Evolutionary conservation across 1,284 basidiomycete genomes (phyloP).

Genomic region (Tremellales sp.): DNA sequence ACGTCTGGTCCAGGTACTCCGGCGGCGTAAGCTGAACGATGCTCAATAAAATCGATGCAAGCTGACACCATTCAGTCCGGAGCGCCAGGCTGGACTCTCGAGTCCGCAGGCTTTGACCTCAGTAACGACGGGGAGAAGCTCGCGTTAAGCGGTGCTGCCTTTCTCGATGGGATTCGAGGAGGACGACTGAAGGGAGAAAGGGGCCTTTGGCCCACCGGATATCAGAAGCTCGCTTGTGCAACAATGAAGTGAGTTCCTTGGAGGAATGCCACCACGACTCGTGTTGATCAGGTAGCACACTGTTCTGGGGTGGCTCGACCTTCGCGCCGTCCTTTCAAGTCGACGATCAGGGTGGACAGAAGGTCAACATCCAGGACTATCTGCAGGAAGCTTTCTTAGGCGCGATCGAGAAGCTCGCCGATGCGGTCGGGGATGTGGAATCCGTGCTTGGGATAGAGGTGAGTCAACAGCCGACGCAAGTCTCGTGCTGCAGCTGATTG

Average conservation of each 20-base stretch:
- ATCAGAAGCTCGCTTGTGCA: slow-evolving; percentile 79
- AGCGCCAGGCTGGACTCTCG: slow-evolving; percentile 86
- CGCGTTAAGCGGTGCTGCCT: slow-evolving; percentile 76
- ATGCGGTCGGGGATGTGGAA: slow-evolving; percentile 66
- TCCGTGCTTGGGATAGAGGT: slow-evolving; percentile 88
- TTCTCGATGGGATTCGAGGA: slow-evolving; percentile 67
- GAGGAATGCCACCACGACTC: neutral
- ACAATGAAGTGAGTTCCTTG: slow-evolving; percentile 66
- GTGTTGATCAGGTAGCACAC: slow-evolving; percentile 54
- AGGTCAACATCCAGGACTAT: slow-evolving; percentile 69
- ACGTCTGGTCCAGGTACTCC: slow-evolving; percentile 91
- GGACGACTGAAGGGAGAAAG: slow-evolving; percentile 55
- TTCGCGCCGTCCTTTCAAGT: slow-evolving; percentile 72
- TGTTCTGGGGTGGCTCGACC: slow-evolving; percentile 84
- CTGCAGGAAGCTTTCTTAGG: slow-evolving; percentile 77
- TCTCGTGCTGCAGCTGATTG: neutral
- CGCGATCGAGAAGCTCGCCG: slow-evolving; percentile 68
- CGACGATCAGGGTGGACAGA: slow-evolving; percentile 52
- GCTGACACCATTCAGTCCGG: slow-evolving; percentile 56
- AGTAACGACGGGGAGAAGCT: slow-evolving; percentile 53
- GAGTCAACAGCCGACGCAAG: slow-evolving; percentile 9
- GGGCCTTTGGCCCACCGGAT: slow-evolving; percentile 78
- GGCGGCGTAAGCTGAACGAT: slow-evolving; percentile 59
- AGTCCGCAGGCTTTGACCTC: slow-evolving; percentile 73
- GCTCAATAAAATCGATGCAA: neutral